Base-by-base conservation (phyloP, 2,329 filamentous ascomycete genomes). In the Aurifilum marmelostoma region DNA sequence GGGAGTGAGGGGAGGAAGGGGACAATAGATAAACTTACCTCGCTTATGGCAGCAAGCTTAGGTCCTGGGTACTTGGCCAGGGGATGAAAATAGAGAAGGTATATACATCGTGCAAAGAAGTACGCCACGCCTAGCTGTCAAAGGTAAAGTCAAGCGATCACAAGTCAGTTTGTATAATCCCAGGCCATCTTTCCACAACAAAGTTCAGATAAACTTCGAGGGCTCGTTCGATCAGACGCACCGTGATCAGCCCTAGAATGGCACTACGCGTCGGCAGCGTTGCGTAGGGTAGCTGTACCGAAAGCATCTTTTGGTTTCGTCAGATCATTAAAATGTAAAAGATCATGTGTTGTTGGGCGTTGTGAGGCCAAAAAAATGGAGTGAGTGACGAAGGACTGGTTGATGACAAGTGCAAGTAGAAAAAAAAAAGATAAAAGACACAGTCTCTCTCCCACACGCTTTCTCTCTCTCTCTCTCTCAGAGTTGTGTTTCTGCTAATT, bases 61-160 rank as follows among this genome's bases (percentile, higher is more conserved):
- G 69, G 69, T 2, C 69, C 69, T 27, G 69, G 69, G n/a, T 59
- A 70, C 5, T 63, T 70, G 56, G 66, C 58, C 27, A 70, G 63
- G n/a, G 66, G 69, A 43, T 70, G 69, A 8, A 66, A 70, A 56
- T 52, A 70, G 41, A 65, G 58, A 12, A 59, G 24, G 21, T 70
- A 68, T 18, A 68, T 37, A n/a, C 68, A 70, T 63, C 50, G 66
- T 37, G 50, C n/a, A 7, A 58, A 5, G 21, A 24, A 27, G 16
- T 32, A 66, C 6, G 29, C 24, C 9, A 59, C 12, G 27, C 21
- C 50, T 5, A 58, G 34, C 63, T 65, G 24, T n/a, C n/a, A 12
- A 16, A 39, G 5, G 37, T n/a, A n/a, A n/a, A 11, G 2, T 9
- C 34, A 58, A 37, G 27, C 21, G 11, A 14, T 27, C 4, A 16